Base-by-base conservation (phyloP, 345 rosid genomes). In the Dipteronia sinensis region DNA sequence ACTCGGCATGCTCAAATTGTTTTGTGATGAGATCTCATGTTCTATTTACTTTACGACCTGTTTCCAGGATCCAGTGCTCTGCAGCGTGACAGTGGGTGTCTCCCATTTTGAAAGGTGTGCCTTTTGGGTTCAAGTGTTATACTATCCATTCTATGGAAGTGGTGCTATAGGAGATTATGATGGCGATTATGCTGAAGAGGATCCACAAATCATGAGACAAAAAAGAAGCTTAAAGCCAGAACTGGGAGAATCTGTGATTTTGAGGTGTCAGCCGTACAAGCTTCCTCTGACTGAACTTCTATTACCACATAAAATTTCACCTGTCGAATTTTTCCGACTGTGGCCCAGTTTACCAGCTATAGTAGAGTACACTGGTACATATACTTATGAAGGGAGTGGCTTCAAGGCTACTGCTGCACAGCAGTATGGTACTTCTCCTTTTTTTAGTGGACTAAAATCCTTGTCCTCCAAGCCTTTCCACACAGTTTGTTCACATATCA, bases 351-450 rank as follows among this genome's bases (percentile, higher is more conserved):
- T 96, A 81, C 98, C 98, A 15, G 97, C 98, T 61, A 86, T 92
- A 68, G 93, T 90, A 66, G 98, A 96, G 84, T 86, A 86, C 77
- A 89, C 98, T 67, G 99, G 98, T 72, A 91, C 97, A 27, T 96
- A 92, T 75, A 83, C 82, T 44, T 96, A 96, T 40, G 98, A 96
- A 85, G 98, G 99, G 74, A 96, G 99, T 74, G 98, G 99, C 80
- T 92, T 96, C 91, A 91, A 85, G 87, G 99, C 99, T 44, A 96
- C 98, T 53, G 99, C 99, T 73, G 99, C 99, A 31, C 99, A 94
- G 79, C 97, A 96, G 78, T 94, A 94, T 76, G 98, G 97, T 1
- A 87, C 98, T 77, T 94, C 99, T 80, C 99, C 99, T 51, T 93
- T 90, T 88, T 83, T 95, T 72, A 90, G 94, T 76, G 99, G 99